Percentiles rank a stretch among this genome's conserved stretches.
phyloP scores from a whole-genome alignment of 179 eudicot species.

The Vitellaria paradoxa region DNA sequence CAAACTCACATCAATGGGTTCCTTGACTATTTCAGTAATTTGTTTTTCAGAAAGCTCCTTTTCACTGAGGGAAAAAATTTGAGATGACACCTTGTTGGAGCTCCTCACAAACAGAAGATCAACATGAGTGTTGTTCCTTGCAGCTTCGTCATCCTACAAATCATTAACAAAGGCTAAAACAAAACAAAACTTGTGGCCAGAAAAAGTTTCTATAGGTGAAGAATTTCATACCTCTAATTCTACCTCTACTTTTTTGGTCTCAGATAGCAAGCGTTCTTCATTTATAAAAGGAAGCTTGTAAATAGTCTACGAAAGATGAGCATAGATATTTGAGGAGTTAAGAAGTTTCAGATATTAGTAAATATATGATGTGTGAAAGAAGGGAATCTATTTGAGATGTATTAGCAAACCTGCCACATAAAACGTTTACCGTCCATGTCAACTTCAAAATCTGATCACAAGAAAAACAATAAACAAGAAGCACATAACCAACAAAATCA shows the following conservation, averaged over 20 bases:
- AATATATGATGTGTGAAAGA: no score
- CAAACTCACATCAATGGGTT: conserved; percentile 9
- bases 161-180: neutral
- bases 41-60: neutral
- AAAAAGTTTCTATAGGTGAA: neutral
- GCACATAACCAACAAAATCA: neutral
- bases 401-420: conserved; percentile 54
- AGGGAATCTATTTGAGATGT: neutral
- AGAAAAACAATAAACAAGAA: neutral
- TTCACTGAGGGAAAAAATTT: neutral
- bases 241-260: conserved; percentile 29
- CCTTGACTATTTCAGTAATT: neutral
- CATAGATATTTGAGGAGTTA: neutral
- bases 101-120: conserved; percentile 21
- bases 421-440: conserved; percentile 61
- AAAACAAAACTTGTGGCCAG: neutral
- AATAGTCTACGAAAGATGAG: conserved; percentile 30
- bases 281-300: conserved; percentile 64
- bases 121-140: conserved; percentile 15
- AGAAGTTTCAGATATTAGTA: neutral
- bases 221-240: conserved; percentile 31
- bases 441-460: conserved; percentile 42
- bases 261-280: conserved; percentile 32
- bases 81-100: neutral
- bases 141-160: conserved; percentile 29